Evolutionary conservation across 2,329 filamentous ascomycete species (phyloP).

Genomic region (Aspergillus tamarii): DNA sequence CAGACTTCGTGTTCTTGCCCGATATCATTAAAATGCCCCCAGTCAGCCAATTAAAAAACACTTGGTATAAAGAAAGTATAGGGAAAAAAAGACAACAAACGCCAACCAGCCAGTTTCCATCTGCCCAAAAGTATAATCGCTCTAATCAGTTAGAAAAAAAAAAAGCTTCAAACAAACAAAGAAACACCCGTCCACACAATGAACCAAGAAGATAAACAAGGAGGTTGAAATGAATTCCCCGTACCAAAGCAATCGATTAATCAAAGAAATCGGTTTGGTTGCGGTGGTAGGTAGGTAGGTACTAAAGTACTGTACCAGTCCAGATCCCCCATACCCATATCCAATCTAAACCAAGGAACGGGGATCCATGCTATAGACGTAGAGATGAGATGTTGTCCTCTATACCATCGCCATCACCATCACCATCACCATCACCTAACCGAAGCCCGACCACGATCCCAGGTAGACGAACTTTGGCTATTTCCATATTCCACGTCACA

Average conservation of each 20-base stretch:
- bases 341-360: not conserved
- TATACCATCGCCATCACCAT: not conserved
- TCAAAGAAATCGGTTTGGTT: not conserved
- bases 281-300: too few relatives aligned
- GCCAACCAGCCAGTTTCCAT: not conserved
- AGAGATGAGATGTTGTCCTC: not conserved
- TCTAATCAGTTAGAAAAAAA: not conserved
- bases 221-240: not conserved
- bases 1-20: not conserved
- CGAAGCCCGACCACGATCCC: not conserved
- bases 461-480: not conserved
- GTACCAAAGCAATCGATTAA: not conserved
- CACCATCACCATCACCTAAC: not conserved
- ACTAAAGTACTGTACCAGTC: not conserved
- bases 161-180: not conserved
- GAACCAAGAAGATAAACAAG: not conserved
- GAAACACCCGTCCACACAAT: not conserved
- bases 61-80: not conserved
- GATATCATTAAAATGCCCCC: not conserved
- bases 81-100: not conserved
- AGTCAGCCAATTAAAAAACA: not conserved
- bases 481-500: not conserved
- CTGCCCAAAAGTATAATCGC: not conserved
- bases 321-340: not conserved
- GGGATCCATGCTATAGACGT: not conserved